phyloP scores from a whole-genome alignment of 805 yeast species.

The Candida silvicultrix region DNA sequence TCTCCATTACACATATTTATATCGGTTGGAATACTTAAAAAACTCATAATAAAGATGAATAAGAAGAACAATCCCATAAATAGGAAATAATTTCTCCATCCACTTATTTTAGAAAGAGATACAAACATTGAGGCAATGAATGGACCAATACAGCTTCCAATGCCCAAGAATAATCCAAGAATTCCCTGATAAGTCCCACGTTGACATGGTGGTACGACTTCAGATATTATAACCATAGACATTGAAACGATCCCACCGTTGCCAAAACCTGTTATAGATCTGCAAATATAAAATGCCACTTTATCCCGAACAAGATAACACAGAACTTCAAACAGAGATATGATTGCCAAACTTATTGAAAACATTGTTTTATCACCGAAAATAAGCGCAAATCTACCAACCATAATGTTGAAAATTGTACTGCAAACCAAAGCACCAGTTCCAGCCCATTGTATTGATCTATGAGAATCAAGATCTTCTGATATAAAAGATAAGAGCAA shows the following conservation, averaged over 20 bases:
- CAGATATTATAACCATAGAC: conserved; percentile 45
- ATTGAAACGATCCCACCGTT: conserved; percentile 45
- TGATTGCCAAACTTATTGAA: conserved; percentile 29
- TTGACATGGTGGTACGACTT: conserved; percentile 42
- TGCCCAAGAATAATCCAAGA: conserved; percentile 40
- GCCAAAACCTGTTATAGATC: conserved; percentile 51
- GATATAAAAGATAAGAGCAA: conserved; percentile 42
- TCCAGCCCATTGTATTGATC: conserved; percentile 51
- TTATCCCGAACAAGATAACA: conserved; percentile 42
- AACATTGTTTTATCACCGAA: conserved; percentile 42
- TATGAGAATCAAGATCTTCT: conserved; percentile 34
- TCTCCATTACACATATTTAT: too few species aligned
- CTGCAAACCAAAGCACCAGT: conserved; percentile 44
- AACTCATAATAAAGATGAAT: conserved; percentile 36
- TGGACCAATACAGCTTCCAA: conserved; percentile 39
- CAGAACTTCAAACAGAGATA: conserved; percentile 37
- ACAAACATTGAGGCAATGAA: conserved; percentile 32
- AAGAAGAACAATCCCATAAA: conserved; percentile 29
- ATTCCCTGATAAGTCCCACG: conserved; percentile 53
- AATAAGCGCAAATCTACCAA: conserved; percentile 47
- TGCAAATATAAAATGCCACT: conserved; percentile 38
- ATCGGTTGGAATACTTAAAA: neutral
- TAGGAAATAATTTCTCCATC: conserved; percentile 34
- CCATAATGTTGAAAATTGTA: conserved; percentile 42
- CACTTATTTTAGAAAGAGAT: conserved; percentile 1